These are phyloP conservation scores for Wickerhamomyces canadensis DNA, from an alignment of 805 yeast species.

Conservation along the genomic window DNA sequence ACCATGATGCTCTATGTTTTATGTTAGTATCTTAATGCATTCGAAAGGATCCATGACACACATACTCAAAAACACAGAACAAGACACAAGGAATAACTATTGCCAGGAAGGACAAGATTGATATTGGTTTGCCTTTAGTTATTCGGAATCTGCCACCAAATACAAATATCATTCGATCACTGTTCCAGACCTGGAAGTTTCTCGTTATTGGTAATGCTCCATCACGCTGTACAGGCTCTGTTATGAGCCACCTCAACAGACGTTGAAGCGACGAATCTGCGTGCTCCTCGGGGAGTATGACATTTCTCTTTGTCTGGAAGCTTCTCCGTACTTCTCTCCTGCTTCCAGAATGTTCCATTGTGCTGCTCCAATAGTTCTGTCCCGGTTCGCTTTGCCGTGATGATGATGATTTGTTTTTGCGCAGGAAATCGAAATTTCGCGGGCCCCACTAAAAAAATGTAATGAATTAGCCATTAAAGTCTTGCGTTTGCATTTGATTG, in stretches of 20 bases:
- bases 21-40: background rate
- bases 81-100: conserved; percentile 44
- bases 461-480: too few relatives aligned
- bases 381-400: too few relatives aligned
- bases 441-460: too few relatives aligned
- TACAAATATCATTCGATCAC: conserved; percentile 41
- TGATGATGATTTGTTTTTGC: too few relatives aligned
- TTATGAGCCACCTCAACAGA: conserved; percentile 20
- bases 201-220: background rate
- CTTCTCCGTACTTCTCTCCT: background rate
- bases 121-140: conserved; percentile 34
- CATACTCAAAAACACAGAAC: conserved; percentile 44
- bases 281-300: too few relatives aligned
- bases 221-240: conserved; percentile 8
- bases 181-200: conserved; percentile 41
- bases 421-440: too few relatives aligned
- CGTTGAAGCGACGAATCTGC: conserved; percentile 3
- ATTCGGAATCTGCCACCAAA: conserved; percentile 62
- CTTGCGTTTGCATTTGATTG: too few relatives aligned
- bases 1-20: conserved; percentile 37
- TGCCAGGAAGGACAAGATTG: conserved; percentile 29
- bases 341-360: too few relatives aligned
- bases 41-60: background rate
- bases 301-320: background rate
- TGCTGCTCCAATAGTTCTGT: too few relatives aligned